Evolutionary conservation across 31 red algal species (phyloP).

Genomic region (Porphyra umbilicalis): DNA sequence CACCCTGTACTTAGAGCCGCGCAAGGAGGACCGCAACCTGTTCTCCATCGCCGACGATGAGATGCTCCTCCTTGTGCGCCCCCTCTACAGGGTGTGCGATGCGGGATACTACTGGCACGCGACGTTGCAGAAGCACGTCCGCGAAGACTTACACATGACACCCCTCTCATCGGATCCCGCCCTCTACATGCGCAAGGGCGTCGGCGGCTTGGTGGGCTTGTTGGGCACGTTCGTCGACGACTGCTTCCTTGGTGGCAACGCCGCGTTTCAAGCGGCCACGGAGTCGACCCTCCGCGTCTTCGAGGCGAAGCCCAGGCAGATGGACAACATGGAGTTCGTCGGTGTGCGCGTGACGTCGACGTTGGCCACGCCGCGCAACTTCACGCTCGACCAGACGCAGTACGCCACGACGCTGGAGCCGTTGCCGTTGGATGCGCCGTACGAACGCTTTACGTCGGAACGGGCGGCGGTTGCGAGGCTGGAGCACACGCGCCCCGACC

Average conservation of each 20-base stretch:
- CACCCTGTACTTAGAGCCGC: conserved; percentile 7
- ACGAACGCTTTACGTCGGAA: not conserved
- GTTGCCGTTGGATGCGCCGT: conserved; percentile 3
- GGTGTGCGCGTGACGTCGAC: not conserved
- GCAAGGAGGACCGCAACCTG: too few relatives aligned
- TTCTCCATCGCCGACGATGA: too few relatives aligned
- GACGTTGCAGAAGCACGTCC: conserved; percentile 12
- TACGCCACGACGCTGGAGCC: not conserved
- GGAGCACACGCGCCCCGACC: not conserved
- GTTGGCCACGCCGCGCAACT: not conserved
- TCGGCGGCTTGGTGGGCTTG: too few relatives aligned
- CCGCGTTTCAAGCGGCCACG: not conserved
- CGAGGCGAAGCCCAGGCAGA: not conserved
- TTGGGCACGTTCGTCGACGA: too few relatives aligned
- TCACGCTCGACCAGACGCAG: not conserved
- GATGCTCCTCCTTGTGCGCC: too few relatives aligned
- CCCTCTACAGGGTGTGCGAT: too few relatives aligned
- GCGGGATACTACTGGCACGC: too few relatives aligned
- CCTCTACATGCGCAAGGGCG: not conserved
- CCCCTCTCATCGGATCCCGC: conserved; percentile 9
- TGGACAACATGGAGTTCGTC: conserved; percentile 1
- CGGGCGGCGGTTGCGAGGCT: not conserved
- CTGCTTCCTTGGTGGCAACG: too few relatives aligned
- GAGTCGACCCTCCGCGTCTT: not conserved
- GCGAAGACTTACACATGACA: not conserved